Evolutionary conservation across 176 grass and related monocot species (phyloP), one percentile per base, ranked within the genome.

Genomic region (Zizania latifolia): DNA sequence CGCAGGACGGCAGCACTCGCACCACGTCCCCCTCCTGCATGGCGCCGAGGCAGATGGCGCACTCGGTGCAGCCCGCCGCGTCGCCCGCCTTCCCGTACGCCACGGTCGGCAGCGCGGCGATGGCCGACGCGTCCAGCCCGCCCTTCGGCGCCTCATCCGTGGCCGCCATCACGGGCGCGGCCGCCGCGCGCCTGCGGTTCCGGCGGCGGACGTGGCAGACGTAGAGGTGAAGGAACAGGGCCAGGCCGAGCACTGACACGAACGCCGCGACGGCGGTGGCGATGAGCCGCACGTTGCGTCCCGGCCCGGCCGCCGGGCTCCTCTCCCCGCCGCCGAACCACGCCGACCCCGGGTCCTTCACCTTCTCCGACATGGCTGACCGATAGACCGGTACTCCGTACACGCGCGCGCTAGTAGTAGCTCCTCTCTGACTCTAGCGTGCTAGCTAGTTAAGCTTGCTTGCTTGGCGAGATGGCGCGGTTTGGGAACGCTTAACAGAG

Each of bases 31-130:
- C 88, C 6, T 74, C 75, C 46, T 58, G 17, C 56, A 86, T 35
- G 55, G 62, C 62, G 83, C 88, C 76, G 69, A 90, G 83, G 83
- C 88, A 90, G 79, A 90, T 85, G 36, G 79, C 14, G 83, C 88
- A 90, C 79, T 90, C 88, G 40, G 23, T 16, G 50, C 7, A 8
- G 44, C 43, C 37, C 21, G 55, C 62, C 35, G 21, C 40, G 5
- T 79, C 65, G 38, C 21, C 68, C 10, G 1, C 45, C 22, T 78
- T 40, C 36, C 58, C 30, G 79, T 76, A 90, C 30, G 48, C 2
- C 14, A 26, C 37, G 62, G 45, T 79, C 17, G 88, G 88, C 68
- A 90, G 88, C 70, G 75, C 83, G 7, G 79, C 70, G 70, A 88
- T 84, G 76, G 86, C 86, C 4, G 86, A 43, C 10, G 79, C 30